phyloP scores from a whole-genome alignment of 23 red algal genomes.

The Gracilaria domingensis region DNA sequence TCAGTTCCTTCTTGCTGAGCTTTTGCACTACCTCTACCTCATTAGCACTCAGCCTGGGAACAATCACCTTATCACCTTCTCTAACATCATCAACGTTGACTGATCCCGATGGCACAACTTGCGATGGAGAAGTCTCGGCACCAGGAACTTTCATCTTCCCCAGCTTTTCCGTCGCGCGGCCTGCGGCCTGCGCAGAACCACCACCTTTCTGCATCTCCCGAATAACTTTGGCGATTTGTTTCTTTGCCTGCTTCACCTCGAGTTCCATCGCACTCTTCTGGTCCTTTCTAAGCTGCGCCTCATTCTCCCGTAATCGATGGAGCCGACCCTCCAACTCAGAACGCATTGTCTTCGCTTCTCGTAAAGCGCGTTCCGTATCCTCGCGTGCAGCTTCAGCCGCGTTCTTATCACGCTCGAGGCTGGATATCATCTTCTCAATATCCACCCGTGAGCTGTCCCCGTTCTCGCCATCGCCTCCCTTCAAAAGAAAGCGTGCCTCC shows the following conservation, averaged over 20 bases:
- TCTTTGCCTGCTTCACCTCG: conserved; percentile 73
- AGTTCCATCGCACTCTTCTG: conserved; percentile 46
- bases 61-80: conserved; percentile 77
- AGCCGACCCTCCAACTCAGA: conserved; percentile 55
- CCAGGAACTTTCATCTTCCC: conserved; percentile 45
- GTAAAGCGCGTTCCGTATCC: conserved; percentile 40
- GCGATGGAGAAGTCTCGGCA: neutral
- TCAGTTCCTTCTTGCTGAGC: conserved; percentile 69
- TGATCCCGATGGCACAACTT: neutral
- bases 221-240: conserved; percentile 75
- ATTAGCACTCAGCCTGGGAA: conserved; percentile 15
- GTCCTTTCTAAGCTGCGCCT: conserved; percentile 57
- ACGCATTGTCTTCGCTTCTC: conserved; percentile 47
- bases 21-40: conserved; percentile 70
- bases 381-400: conserved; percentile 51
- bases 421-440: conserved; percentile 71
- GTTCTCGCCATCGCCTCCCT: conserved; percentile 20
- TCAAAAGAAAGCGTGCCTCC: conserved; percentile 52
- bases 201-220: conserved; percentile 74
- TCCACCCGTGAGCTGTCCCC: conserved; percentile 28
- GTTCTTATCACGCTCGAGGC: conserved; percentile 69
- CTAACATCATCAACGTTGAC: conserved; percentile 41
- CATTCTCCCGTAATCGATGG: conserved; percentile 41
- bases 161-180: conserved; percentile 54
- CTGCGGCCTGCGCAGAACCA: conserved; percentile 68